These are phyloP conservation scores for Malus orientalis DNA, from an alignment of 306 rosid species.

Conservation along the genomic window DNA sequence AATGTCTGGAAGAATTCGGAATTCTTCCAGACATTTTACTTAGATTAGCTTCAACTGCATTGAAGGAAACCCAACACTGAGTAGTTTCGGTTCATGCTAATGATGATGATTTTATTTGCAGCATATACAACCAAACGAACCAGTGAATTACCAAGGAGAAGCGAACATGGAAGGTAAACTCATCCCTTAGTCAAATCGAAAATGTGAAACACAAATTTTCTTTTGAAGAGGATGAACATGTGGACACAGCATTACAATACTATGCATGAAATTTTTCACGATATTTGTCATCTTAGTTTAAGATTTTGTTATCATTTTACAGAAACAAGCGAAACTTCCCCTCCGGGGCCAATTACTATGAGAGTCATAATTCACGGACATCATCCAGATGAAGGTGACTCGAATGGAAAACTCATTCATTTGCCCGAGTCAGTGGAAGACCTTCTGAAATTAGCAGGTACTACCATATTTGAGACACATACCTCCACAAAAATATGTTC, in stretches of 20 bases:
- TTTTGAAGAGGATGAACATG: too few relatives aligned
- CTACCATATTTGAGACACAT: slow-evolving; percentile 16
- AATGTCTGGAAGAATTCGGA: not conserved
- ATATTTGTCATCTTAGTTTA: not conserved
- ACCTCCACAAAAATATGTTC: not conserved
- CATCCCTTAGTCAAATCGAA: not conserved
- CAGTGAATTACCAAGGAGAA: slow-evolving; percentile 22
- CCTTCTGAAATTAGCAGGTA: slow-evolving; percentile 68
- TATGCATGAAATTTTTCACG: not conserved
- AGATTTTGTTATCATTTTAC: slow-evolving; percentile 17
- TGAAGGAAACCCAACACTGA: not conserved
- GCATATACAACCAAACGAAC: slow-evolving; percentile 35
- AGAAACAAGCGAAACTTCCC: slow-evolving; percentile 31
- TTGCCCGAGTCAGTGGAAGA: slow-evolving; percentile 69
- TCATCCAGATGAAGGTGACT: slow-evolving; percentile 49
- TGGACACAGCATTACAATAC: too few relatives aligned
- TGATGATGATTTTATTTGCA: slow-evolving; percentile 38
- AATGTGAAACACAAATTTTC: not conserved
- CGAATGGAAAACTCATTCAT: slow-evolving; percentile 48
- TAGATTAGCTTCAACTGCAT: not conserved
- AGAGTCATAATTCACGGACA: slow-evolving; percentile 65
- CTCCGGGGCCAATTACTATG: slow-evolving; percentile 19
- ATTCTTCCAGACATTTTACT: not conserved
- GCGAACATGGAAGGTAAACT: slow-evolving; percentile 7
- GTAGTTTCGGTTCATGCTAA: not conserved